These are phyloP conservation scores for Cystobasidium pallidum DNA, from an alignment of 1,284 basidiomycete genomes.

Conservation along the genomic window DNA sequence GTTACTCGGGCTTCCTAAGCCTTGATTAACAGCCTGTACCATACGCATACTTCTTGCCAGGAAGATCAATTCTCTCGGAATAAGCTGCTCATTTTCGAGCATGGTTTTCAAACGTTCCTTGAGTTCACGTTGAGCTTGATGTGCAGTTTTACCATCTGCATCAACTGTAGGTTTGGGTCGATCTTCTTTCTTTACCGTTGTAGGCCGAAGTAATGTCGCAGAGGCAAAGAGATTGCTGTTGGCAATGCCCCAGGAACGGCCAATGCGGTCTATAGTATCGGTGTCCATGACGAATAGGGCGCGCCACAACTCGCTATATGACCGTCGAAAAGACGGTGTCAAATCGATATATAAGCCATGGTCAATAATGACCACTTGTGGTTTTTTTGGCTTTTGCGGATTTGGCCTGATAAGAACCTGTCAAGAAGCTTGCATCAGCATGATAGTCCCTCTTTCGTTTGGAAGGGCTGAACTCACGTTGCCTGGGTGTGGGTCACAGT, in stretches of 20 bases:
- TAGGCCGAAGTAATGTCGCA: constrained; percentile 52
- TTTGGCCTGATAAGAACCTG: constrained; percentile 80
- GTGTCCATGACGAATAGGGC: constrained; percentile 74
- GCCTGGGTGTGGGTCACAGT: constrained; percentile 59
- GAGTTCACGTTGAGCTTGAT: constrained; percentile 59
- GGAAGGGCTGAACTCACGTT: constrained; percentile 41
- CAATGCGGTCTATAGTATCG: constrained; percentile 66
- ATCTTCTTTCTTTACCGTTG: constrained; percentile 48
- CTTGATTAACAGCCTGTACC: constrained; percentile 66
- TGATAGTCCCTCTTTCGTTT: no score
- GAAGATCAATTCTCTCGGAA: constrained; percentile 66
- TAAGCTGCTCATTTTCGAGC: constrained; percentile 60
- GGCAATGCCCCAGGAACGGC: constrained; percentile 76
- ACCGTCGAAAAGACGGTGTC: constrained; percentile 49
- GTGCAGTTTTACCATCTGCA: constrained; percentile 51
- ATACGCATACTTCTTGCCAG: constrained; percentile 78
- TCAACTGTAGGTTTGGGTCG: constrained; percentile 7
- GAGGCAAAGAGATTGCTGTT: constrained; percentile 69
- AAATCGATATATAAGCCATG: constrained; percentile 70
- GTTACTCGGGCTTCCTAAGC: constrained; percentile 79
- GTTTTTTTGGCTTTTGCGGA: constrained; percentile 64
- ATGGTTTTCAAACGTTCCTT: constrained; percentile 60
- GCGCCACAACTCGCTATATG: constrained; percentile 71
- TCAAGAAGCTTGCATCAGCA: constrained; percentile 52
- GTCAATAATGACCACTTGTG: constrained; percentile 83